phyloP scores from a whole-genome alignment of 2,329 filamentous ascomycete genomes.

The Zalaria obscura region DNA sequence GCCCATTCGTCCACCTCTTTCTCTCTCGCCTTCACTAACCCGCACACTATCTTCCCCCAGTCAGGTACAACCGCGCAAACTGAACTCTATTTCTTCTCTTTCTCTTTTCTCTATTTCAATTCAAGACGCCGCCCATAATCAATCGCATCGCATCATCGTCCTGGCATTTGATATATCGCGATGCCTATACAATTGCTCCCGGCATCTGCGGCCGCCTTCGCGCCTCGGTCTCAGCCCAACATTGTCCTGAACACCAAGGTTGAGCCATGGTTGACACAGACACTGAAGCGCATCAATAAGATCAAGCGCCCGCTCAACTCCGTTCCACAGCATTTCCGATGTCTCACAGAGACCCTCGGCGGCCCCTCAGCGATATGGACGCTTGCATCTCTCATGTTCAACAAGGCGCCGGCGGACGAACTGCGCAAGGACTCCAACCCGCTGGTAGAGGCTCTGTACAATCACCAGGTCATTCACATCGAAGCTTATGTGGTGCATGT shows the following conservation, averaged over 20 bases:
- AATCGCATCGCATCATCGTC: constrained; percentile 4
- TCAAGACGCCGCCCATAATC: constrained; percentile 1
- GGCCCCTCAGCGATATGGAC: constrained; percentile 88
- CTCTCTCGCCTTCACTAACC: constrained; percentile 2
- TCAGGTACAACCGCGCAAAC: background rate
- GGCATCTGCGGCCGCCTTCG: constrained; percentile 91
- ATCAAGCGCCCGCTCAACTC: constrained; percentile 96
- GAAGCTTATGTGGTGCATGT: constrained; percentile 98
- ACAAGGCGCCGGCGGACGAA: constrained; percentile 76
- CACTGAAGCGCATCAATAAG: constrained; percentile 89
- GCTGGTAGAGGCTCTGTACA: constrained; percentile 74
- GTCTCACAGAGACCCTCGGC: constrained; percentile 86
- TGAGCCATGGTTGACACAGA: constrained; percentile 93
- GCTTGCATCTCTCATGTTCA: constrained; percentile 79
- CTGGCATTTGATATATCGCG: background rate
- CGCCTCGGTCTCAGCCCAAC: constrained; percentile 83
- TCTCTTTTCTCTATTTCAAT: background rate
- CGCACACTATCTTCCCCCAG: constrained; percentile 1
- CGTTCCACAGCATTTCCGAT: constrained; percentile 87
- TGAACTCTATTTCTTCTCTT: background rate
- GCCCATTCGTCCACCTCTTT: constrained; percentile 2
- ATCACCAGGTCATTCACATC: constrained; percentile 83
- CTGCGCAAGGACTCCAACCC: constrained; percentile 70
- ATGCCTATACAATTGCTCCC: constrained; percentile 93
- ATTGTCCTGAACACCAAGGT: constrained; percentile 86